Conservation (phyloP, 495 filamentous ascomycete genomes). For the Lasiosphaeriaceae sp. region DNA sequence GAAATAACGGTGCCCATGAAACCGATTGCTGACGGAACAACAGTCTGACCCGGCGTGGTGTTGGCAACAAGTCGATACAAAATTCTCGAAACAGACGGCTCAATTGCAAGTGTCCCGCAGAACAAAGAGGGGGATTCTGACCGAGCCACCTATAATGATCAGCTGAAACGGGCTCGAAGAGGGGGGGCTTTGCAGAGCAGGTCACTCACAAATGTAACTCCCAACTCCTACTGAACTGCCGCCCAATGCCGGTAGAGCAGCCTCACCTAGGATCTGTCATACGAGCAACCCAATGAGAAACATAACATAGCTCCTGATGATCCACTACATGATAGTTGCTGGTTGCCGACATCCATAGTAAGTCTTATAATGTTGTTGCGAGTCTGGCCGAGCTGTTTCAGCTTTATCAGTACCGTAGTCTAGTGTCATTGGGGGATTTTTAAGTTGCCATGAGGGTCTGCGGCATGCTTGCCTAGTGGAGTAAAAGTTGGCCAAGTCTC, state of each 20-base stretch:
- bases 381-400: conserved; percentile 46
- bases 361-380: conserved; percentile 65
- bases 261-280: no score
- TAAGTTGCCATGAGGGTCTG: no score
- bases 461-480: conserved; percentile 61
- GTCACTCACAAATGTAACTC: no score
- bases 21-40: conserved; percentile 26
- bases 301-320: no score
- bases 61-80: conserved; percentile 32
- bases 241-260: conserved; percentile 42
- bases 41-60: conserved; percentile 34
- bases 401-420: no score
- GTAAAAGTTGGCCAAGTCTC: no score
- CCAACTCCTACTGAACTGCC: conserved; percentile 46
- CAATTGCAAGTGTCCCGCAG: conserved; percentile 55
- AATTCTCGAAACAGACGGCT: conserved; percentile 55
- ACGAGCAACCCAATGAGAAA: no score
- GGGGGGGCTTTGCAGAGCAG: no score
- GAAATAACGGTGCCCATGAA: conserved; percentile 23
- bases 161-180: no score
- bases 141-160: conserved; percentile 72
- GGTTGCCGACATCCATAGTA: conserved; percentile 61
- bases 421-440: no score
- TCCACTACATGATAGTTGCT: conserved; percentile 56
- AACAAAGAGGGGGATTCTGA: conserved; percentile 59